Percentiles rank a stretch among this genome's conserved stretches.
These are phyloP conservation scores for Cercophora newfieldiana DNA, from an alignment of 495 filamentous ascomycete genomes.

Conservation along the genomic window DNA sequence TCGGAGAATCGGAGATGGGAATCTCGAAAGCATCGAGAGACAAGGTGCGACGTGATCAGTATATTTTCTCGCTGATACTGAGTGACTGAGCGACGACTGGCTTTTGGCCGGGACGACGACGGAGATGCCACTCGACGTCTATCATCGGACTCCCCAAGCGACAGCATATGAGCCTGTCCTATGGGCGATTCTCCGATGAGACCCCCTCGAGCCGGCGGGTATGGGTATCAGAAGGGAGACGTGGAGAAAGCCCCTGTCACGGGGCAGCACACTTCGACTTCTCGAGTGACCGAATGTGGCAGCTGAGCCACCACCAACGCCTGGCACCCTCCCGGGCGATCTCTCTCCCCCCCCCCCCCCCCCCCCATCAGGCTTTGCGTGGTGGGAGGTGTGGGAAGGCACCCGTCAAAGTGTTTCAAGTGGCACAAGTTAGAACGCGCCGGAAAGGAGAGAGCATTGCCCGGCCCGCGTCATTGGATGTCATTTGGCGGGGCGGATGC, in stretches of 20 bases:
- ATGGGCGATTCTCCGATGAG: constrained; percentile 10
- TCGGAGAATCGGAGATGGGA: background rate
- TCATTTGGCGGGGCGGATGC: constrained; percentile 5
- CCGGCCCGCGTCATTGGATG: background rate
- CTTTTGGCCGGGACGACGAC: background rate
- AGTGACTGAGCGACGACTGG: background rate
- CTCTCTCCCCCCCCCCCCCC: constrained; percentile 8
- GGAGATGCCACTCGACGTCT: constrained; percentile 10
- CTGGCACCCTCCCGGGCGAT: constrained; percentile 1
- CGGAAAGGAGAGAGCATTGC: background rate
- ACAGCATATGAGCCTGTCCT: constrained; percentile 14
- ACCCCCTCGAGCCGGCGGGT: constrained; percentile 12
- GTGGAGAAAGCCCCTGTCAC: constrained; percentile 23
- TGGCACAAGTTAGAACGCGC: background rate
- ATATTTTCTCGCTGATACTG: background rate
- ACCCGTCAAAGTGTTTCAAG: constrained; percentile 12
- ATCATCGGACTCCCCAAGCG: constrained; percentile 27
- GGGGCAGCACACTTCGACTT: constrained; percentile 12
- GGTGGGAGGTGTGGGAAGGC: background rate
- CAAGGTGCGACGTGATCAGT: constrained; percentile 26
- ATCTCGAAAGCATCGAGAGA: constrained; percentile 12
- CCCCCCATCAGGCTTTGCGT: constrained; percentile 16
- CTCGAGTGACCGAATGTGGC: constrained; percentile 29
- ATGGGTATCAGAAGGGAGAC: background rate
- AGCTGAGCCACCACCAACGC: constrained; percentile 30